Evolutionary conservation across 441 rosid genomes (phyloP).

Genomic region (Brassica hybrid): DNA sequence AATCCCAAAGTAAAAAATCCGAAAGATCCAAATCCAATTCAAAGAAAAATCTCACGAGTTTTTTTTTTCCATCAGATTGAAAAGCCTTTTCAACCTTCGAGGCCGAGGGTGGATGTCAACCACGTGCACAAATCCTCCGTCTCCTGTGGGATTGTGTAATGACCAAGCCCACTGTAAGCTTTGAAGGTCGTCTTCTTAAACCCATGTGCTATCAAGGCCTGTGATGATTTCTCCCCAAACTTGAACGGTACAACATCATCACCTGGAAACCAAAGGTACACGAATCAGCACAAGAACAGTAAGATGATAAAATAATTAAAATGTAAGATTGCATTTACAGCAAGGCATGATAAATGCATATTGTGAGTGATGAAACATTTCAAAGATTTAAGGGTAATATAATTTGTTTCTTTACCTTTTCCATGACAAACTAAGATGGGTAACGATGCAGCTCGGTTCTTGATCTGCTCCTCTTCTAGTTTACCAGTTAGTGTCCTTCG

Average conservation of each 20-base stretch:
- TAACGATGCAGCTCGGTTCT: conserved; percentile 69
- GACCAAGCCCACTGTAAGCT: conserved; percentile 83
- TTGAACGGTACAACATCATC: conserved; percentile 89
- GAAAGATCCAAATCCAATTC: conserved; percentile 25
- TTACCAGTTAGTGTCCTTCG: conserved; percentile 67
- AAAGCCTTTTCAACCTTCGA: conserved; percentile 48
- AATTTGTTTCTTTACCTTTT: conserved; percentile 53
- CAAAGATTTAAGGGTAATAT: background rate
- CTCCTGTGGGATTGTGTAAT: conserved; percentile 86
- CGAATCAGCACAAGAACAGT: background rate
- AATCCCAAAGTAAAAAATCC: background rate
- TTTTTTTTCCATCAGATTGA: background rate
- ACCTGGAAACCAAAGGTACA: conserved; percentile 48
- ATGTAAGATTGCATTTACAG: background rate
- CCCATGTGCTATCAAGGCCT: conserved; percentile 59
- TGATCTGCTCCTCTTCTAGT: conserved; percentile 59
- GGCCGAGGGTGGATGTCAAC: conserved; percentile 72
- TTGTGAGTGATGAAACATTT: background rate
- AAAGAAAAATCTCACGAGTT: conserved; percentile 8
- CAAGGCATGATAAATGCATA: background rate
- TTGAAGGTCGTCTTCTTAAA: conserved; percentile 73
- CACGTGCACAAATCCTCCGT: conserved; percentile 80
- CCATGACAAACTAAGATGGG: conserved; percentile 92
- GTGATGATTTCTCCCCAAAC: conserved; percentile 88
- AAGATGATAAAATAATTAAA: background rate